Evolutionary conservation across 768 basidiomycete genomes (phyloP), one percentile per base, ranked within the genome.

Genomic region (Porphyrellus cyaneotinctus): DNA sequence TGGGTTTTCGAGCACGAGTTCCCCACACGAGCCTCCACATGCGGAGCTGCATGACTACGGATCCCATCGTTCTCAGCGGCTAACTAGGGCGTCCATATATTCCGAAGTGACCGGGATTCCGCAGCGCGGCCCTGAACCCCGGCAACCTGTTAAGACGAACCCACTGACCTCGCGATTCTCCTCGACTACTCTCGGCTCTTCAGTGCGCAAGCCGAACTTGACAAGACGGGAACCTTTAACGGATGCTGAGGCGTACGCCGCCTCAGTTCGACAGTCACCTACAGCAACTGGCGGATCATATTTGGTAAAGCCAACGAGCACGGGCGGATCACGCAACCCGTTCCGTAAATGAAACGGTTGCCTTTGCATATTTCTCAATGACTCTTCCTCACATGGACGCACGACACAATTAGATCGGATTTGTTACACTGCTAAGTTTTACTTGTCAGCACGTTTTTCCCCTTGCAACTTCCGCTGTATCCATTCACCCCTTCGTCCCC

Each of bases 31-130:
- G 39, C 57, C 66, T 43, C 65, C 61, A 38, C 64, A 64, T 18
- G 57, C 58, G 36, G 59, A 59, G 26, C 31, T 52, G 43, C 58
- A 61, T 24, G 54, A 65, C 39, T 44, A 65, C 35, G 53, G 51
- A 22, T 60, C 63, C 6, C 57, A 58, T 60, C 67, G 46, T 46
- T 65, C 70, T 44, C 69, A 68, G 54, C 63, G 64, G 55, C 48
- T 78, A 51, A 81, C 81, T 24, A 69, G 69, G n/a, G 71, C 69
- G 17, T 85, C 83, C 39, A 62, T 91, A 35, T 91, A 85, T 67
- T 82, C 87, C 51, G 80, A 86, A 65, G 63, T 83, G 44, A 91
- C 86, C 11, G 87, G 88, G 18, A 62, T 74, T 32, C 81, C 81
- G 56, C 77, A 79, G 30, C 73, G 72, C 24, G 78, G 74, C 37